Base-by-base conservation (phyloP, 1,139 yeast species). In the Barnettozyma hawaiiensis region DNA sequence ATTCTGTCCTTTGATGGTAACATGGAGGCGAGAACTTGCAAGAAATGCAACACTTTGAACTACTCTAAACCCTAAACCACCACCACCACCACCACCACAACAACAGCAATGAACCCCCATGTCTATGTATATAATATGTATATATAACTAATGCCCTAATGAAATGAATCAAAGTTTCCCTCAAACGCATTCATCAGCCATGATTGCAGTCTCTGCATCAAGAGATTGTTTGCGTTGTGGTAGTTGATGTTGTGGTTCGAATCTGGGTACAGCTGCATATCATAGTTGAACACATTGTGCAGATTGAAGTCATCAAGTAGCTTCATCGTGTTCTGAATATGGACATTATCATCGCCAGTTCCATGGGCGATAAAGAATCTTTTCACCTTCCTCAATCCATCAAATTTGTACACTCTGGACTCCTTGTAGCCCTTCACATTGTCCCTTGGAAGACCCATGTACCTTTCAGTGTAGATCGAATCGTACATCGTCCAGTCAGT, bases 261-360 rank as follows among this genome's bases (percentile, higher is more conserved):
- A 58, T 87, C 96, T 0, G 96, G 94, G 62, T 81, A 87, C 29
- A 85, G 72, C 54, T 81, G 86, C 54, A 85, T 69, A 55, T 87
- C 96, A 58, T 81, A 87, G 60, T 87, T 87, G 52, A 80, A 85
- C n/a, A 85, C 75, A 10, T 67, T 66, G 21, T 67, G 65, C 41
- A 71, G 37, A 53, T 85, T 81, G 44, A 87, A 70, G 46, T 73
- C 64, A 60, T 87, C 95, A 29, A 86, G 53, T 24, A 87, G 64
- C 63, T 80, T 75, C 49, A 81, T 64, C 42, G 89, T 80, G 60
- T 87, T 85, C 58, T 86, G 95, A 50, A 85, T 65, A 63, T 87
- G 96, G 20, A 87, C 96, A 60, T 87, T 87, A 58, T 87, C 96
- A 62, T 87, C 96, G 8, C 87, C 90, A 0, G 96, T 81, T 1